Evolutionary conservation across 345 rosid genomes (phyloP), one percentile per base, ranked within the genome.

Genomic region (Sonneratia alba): DNA sequence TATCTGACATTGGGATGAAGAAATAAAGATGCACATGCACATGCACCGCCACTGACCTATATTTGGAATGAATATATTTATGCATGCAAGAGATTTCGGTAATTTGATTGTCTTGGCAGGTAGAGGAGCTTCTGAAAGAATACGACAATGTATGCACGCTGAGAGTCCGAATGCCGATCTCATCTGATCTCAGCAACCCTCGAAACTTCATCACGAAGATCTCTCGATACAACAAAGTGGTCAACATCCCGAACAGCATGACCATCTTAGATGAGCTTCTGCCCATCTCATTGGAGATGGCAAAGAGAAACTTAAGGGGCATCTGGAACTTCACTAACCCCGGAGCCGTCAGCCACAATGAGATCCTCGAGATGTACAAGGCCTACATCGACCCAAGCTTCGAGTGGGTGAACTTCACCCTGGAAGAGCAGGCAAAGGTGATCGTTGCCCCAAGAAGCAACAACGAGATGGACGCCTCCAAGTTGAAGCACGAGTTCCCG

Each of bases 241-340:
- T 75, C 22, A 27, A 75, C 55, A 75, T 75, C 70, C 78, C 78
- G 4, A 75, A 75, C 64, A 75, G 78, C 82, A 80, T 83, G 82
- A 80, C 86, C n/a, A 62, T 83, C 71, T 49, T 83, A 75, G 86
- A 83, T 27, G 86, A 83, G 62, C 83, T 83, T 62, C 76, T 83
- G 63, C 82, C 84, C 18, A 80, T 83, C 36, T 78, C 86, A 7
- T 72, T 83, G 11, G 86, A 83, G 82, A 83, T 83, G 84, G 86
- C 84, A 1, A 83, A 81, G 69, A 70, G 84, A 72, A 81, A 83
- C 79, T 71, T 78, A 67, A 78, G 66, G 70, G 86, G 86, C 6
- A 81, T 81, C 34, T 83, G 86, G 86, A 83, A 83, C 75, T 83
- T 83, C 86, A 81, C 86, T 27, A 83, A 83, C 73, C 86, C 86